phyloP scores from a whole-genome alignment of 2,329 filamentous ascomycete genomes.

The Fusarium robinianum region DNA sequence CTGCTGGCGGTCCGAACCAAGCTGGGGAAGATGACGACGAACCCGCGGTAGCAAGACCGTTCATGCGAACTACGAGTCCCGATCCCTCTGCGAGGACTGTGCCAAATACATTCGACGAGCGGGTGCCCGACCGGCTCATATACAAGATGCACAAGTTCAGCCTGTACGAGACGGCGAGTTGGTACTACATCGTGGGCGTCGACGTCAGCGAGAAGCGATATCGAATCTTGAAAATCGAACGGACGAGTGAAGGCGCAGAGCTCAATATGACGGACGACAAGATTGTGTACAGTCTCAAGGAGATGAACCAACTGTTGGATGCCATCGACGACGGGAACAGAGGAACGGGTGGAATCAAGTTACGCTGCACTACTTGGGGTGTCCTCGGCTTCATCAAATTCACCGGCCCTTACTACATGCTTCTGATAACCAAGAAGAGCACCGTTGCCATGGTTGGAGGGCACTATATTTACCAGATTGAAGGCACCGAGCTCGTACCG shows the following conservation, averaged over 20 bases:
- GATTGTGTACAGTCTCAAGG: conserved; percentile 87
- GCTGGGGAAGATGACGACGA: conserved; percentile 58
- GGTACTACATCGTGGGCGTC: conserved; percentile 92
- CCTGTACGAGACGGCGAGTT: conserved; percentile 91
- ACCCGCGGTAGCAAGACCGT: conserved; percentile 60
- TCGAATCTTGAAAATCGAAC: conserved; percentile 91
- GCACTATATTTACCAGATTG: conserved; percentile 94
- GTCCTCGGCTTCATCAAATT: conserved; percentile 94
- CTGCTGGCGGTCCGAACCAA: conserved; percentile 27
- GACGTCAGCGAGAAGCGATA: conserved; percentile 89
- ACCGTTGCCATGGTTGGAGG: conserved; percentile 96
- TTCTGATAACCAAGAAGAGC: conserved; percentile 92
- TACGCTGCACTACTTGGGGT: conserved; percentile 91
- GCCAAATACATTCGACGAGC: conserved; percentile 41
- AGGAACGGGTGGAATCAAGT: conserved; percentile 82
- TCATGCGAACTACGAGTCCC: conserved; percentile 60
- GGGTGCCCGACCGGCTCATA: conserved; percentile 45
- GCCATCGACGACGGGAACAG: conserved; percentile 96
- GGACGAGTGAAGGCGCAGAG: conserved; percentile 76
- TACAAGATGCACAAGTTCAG: conserved; percentile 93
- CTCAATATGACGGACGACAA: conserved; percentile 91
- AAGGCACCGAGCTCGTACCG: conserved; percentile 89
- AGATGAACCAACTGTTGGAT: conserved; percentile 91
- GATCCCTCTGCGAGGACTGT: conserved; percentile 44
- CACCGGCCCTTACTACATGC: conserved; percentile 95